These are phyloP conservation scores for Russula lepida DNA, from an alignment of 768 basidiomycete species.

Conservation along the genomic window DNA sequence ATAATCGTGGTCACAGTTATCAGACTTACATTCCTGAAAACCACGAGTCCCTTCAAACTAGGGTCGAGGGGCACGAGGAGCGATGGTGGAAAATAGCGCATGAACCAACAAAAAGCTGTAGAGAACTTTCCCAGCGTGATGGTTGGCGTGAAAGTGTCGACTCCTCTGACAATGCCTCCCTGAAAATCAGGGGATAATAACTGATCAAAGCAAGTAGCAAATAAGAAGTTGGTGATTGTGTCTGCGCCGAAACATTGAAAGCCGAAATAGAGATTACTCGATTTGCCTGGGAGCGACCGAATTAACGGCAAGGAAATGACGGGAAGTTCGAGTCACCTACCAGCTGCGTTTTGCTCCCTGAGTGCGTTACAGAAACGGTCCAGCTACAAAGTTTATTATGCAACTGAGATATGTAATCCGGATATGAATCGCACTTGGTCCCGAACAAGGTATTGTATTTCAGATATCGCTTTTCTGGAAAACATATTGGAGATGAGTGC, in stretches of 20 bases:
- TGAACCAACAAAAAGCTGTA: background rate
- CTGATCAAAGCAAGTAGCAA: constrained; percentile 29
- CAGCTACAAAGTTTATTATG: constrained; percentile 24
- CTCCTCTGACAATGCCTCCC: constrained; percentile 29
- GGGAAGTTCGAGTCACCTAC: background rate
- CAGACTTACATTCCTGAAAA: background rate
- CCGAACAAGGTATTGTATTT: constrained; percentile 31
- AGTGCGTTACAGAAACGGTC: constrained; percentile 25
- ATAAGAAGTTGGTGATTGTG: constrained; percentile 37
- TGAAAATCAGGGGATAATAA: constrained; percentile 30
- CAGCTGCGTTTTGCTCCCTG: background rate
- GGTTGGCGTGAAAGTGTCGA: constrained; percentile 27
- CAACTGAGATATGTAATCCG: background rate
- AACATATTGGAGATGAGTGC: constrained; percentile 32
- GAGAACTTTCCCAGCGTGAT: constrained; percentile 18
- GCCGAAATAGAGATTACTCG: constrained; percentile 33
- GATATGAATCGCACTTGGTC: constrained; percentile 23
- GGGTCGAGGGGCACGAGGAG: background rate
- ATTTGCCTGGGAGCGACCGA: constrained; percentile 1
- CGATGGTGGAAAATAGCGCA: background rate
- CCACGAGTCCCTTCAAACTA: background rate
- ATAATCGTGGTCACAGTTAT: background rate
- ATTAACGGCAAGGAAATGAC: background rate
- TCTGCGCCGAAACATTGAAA: constrained; percentile 37
- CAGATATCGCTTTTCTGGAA: constrained; percentile 31